phyloP scores from a whole-genome alignment of 2,329 filamentous ascomycete genomes.

The Penicillium hordei region DNA sequence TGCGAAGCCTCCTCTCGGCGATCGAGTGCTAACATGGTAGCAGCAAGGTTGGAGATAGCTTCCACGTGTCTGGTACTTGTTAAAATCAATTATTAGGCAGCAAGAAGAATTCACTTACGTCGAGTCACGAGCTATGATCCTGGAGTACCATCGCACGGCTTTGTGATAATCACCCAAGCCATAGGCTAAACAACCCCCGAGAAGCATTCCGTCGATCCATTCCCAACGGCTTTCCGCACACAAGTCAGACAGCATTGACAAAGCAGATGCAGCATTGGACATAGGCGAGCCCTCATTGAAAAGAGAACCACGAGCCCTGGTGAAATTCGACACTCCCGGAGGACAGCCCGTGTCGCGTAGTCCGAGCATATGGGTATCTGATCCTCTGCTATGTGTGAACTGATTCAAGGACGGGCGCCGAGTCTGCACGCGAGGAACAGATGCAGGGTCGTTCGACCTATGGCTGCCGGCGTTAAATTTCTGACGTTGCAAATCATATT shows the following conservation, averaged over 20 bases:
- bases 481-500: conserved; percentile 33
- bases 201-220: conserved; percentile 90
- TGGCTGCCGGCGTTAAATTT: conserved; percentile 15
- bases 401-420: conserved; percentile 30
- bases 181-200: conserved; percentile 90
- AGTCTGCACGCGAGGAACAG: conserved; percentile 16
- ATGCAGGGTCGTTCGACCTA: conserved; percentile 18
- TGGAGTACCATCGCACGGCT: conserved; percentile 53
- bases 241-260: conserved; percentile 70
- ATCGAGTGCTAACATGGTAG: conserved; percentile 80
- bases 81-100: conserved; percentile 18
- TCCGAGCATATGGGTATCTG: conserved; percentile 32
- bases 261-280: conserved; percentile 62
- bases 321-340: conserved; percentile 31
- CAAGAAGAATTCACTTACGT: conserved; percentile 46
- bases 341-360: conserved; percentile 36
- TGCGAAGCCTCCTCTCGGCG: conserved; percentile 79
- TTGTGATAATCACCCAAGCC: conserved; percentile 81
- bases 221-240: conserved; percentile 79
- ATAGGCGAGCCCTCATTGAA: conserved; percentile 46
- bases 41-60: conserved; percentile 88
- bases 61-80: conserved; percentile 71
- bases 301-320: conserved; percentile 34
- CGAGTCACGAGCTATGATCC: conserved; percentile 59
- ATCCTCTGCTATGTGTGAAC: conserved; percentile 25